Base-by-base conservation (phyloP, 140 eudicot species). In the Senecio squalidus region DNA sequence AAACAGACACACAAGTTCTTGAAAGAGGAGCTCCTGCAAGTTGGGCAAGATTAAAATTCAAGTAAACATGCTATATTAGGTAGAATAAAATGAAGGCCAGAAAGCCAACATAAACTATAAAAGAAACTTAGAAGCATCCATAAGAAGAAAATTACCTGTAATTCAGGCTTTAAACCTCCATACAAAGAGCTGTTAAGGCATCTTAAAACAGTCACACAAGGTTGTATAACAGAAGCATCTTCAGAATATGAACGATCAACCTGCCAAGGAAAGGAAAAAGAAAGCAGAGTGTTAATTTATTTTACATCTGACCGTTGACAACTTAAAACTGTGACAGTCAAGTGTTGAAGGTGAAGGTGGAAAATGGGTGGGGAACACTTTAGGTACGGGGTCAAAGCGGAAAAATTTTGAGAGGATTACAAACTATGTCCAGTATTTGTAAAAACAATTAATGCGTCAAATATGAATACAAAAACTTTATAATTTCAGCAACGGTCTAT, bases 191-290 rank as follows among this genome's bases (percentile, higher is more conserved):
- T 73, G 63, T 58, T 82, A 34, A 92, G 76, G 58, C 71, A 75
- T 57, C 73, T 66, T 74, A 87, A 74, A 59, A 82, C 76, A 20
- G 95, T 77, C 52, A 69, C 30, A 73, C 96, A 92, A 63, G 98
- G 96, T 79, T 74, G 77, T 66, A 79, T 54, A 27, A 87, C 64
- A 13, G 76, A 76, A 62, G 69, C 56, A 47, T 92, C 98, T 67
- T 77, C 92, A 17, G 86, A 29, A 41, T 58, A 55, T 28, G 80
- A 58, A 70, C 46, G 65, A 60, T 81, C 78, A 0, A 79, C 61
- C 97, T 89, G 77, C 52, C 64, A 66, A 1, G 45, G 25, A 5
- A 72, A 46, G 3, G 39, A 25, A 33, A 16, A 46, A 23, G 31
- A 39, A 50, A 18, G 0, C 66, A 46, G 41, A 1, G 55, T 52